These are phyloP conservation scores for Leptographium procerum DNA, from an alignment of 2,329 filamentous ascomycete genomes.

Conservation along the genomic window DNA sequence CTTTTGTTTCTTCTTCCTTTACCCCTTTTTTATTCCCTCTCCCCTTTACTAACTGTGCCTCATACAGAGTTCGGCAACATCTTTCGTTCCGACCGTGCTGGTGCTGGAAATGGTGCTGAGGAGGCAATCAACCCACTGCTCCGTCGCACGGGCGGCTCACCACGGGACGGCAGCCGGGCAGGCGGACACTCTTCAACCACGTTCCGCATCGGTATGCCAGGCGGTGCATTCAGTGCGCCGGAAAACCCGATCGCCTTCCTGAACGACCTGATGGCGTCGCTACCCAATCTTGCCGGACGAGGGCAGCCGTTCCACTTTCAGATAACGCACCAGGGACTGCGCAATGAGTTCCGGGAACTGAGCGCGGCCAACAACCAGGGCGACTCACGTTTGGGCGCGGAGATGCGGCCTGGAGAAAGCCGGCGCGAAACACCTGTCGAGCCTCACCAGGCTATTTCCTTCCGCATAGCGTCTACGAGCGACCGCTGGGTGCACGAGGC, in stretches of 20 bases:
- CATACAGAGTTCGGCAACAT: conserved; percentile 37
- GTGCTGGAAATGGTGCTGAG: conserved; percentile 48
- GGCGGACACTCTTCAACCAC: conserved; percentile 21
- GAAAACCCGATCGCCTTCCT: conserved; percentile 34
- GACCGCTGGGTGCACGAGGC: conserved; percentile 84
- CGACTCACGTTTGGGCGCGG: background rate
- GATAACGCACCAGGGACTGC: conserved; percentile 36
- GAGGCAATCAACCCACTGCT: conserved; percentile 83
- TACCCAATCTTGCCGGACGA: conserved; percentile 25
- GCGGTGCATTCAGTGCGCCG: conserved; percentile 31
- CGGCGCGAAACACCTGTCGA: conserved; percentile 29
- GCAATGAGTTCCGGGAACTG: conserved; percentile 41
- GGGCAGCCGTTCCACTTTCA: conserved; percentile 49
- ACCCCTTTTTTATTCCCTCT: too few species aligned
- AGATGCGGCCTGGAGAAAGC: background rate
- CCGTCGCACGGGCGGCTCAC: conserved; percentile 43
- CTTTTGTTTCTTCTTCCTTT: background rate
- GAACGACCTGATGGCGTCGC: conserved; percentile 43
- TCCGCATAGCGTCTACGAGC: conserved; percentile 59
- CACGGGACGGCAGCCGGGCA: conserved; percentile 28
- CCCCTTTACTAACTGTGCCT: conserved; percentile 14
- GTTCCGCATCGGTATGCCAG: conserved; percentile 40
- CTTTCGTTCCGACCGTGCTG: conserved; percentile 40
- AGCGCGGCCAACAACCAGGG: conserved; percentile 25
- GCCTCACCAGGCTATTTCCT: conserved; percentile 64